phyloP scores from a whole-genome alignment of 768 basidiomycete species.

The Filobasidium floriforme region DNA sequence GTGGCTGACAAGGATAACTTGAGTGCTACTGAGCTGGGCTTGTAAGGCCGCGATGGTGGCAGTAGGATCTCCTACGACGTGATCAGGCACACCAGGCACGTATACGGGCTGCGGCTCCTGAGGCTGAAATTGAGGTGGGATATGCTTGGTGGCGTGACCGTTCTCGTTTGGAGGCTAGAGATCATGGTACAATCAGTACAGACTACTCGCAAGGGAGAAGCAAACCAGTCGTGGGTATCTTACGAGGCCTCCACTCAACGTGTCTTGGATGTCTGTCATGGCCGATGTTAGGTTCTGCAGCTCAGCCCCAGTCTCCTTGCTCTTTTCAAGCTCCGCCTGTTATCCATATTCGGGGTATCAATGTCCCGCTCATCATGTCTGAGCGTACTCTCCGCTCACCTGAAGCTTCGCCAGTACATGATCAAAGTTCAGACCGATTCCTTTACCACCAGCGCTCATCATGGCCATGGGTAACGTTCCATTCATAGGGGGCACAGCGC shows the following conservation, averaged over 20 bases:
- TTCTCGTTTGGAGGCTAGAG: slow-evolving; percentile 42
- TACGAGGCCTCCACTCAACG: slow-evolving; percentile 73
- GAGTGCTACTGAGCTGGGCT: slow-evolving; percentile 73
- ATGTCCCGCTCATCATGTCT: neutral
- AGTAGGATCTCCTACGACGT: slow-evolving; percentile 35
- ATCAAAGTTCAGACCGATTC: slow-evolving; percentile 72
- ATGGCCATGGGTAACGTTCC: slow-evolving; percentile 45
- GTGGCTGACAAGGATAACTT: slow-evolving; percentile 64
- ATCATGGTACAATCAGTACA: neutral
- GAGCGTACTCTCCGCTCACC: slow-evolving; percentile 28
- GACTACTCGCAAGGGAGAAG: neutral
- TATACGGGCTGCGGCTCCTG: slow-evolving; percentile 29
- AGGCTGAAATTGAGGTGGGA: slow-evolving; percentile 40
- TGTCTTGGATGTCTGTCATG: slow-evolving; percentile 88
- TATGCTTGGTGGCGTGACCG: slow-evolving; percentile 36
- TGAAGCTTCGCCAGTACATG: slow-evolving; percentile 82
- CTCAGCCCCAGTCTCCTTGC: slow-evolving; percentile 83
- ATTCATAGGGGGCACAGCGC: slow-evolving; percentile 46
- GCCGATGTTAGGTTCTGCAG: slow-evolving; percentile 65
- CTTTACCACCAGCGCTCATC: slow-evolving; percentile 55
- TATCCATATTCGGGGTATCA: neutral
- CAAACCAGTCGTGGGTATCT: slow-evolving; percentile 31
- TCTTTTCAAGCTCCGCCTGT: slow-evolving; percentile 81
- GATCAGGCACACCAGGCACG: slow-evolving; percentile 28
- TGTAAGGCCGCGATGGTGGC: slow-evolving; percentile 62